Percentiles rank a stretch among this genome's conserved stretches.
Conservation (phyloP, 2,329 filamentous ascomycete genomes). For the Capronia coronata region DNA sequence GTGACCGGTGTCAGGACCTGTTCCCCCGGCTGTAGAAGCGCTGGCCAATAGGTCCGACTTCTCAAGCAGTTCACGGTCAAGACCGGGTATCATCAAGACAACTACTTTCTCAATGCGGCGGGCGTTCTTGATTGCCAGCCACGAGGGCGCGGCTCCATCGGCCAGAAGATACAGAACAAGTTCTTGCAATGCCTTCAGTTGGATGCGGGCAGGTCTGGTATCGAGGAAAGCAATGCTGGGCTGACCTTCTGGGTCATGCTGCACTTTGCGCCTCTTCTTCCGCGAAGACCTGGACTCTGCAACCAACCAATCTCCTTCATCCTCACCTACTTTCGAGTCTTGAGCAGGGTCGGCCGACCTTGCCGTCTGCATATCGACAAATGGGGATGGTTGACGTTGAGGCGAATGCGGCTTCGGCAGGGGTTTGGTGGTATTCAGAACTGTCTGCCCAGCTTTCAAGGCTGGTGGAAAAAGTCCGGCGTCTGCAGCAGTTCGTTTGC, state of each 20-base stretch:
- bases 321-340: neutral
- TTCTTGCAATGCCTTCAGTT: slow-evolving; percentile 53
- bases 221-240: slow-evolving; percentile 19
- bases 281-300: slow-evolving; percentile 19
- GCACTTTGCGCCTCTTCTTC: slow-evolving; percentile 21
- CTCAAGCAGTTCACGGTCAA: slow-evolving; percentile 74
- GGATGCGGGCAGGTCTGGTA: slow-evolving; percentile 34
- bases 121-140: slow-evolving; percentile 55
- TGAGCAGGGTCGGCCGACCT: neutral
- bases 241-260: slow-evolving; percentile 2
- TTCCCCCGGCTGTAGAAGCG: neutral
- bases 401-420: neutral
- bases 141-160: slow-evolving; percentile 57
- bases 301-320: slow-evolving; percentile 12
- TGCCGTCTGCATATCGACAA: neutral
- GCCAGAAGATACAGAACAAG: slow-evolving; percentile 56
- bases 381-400: neutral
- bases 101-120: slow-evolving; percentile 65
- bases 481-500: slow-evolving; percentile 13
- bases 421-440: neutral
- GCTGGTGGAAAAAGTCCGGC: slow-evolving; percentile 5
- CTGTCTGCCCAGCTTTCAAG: neutral
- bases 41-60: slow-evolving; percentile 8
- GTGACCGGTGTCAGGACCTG: no score
- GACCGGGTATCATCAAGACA: slow-evolving; percentile 80